These are phyloP conservation scores for Fusarium sp. DNA, from an alignment of 2,329 filamentous ascomycete species.

Conservation along the genomic window DNA sequence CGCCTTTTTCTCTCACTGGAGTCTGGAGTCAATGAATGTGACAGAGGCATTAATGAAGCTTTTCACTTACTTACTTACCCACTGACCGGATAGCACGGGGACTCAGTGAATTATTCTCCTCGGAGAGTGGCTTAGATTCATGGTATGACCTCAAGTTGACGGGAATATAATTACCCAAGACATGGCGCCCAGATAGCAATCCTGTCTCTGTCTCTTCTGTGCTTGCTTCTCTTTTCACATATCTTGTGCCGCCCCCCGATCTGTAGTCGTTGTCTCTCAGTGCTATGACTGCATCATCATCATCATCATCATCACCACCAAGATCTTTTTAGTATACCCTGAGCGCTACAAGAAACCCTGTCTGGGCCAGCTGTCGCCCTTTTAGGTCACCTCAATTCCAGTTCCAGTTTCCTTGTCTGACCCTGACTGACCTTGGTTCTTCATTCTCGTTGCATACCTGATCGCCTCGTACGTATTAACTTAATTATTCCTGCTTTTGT, in stretches of 20 bases:
- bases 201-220: not conserved
- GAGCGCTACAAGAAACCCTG: slow-evolving; percentile 36
- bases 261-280: slow-evolving; percentile 5
- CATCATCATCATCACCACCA: slow-evolving; percentile 8
- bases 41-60: slow-evolving; percentile 1
- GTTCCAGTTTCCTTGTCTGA: slow-evolving; percentile 25
- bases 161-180: slow-evolving; percentile 26
- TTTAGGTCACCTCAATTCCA: slow-evolving; percentile 22
- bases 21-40: not conserved
- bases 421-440: not conserved
- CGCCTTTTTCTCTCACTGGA: not conserved
- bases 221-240: not conserved
- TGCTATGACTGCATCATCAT: slow-evolving; percentile 29
- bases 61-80: not conserved
- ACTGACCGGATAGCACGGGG: slow-evolving; percentile 24
- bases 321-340: slow-evolving; percentile 3
- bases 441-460: slow-evolving; percentile 16
- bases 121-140: slow-evolving; percentile 13
- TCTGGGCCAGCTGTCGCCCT: slow-evolving; percentile 14
- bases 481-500: slow-evolving; percentile 19
- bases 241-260: not conserved
- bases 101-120: not conserved
- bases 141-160: slow-evolving; percentile 19
- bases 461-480: slow-evolving; percentile 12
- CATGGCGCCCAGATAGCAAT: slow-evolving; percentile 15